Conservation (phyloP, 2,329 filamentous ascomycete species). For the Trichoderma koningii region DNA sequence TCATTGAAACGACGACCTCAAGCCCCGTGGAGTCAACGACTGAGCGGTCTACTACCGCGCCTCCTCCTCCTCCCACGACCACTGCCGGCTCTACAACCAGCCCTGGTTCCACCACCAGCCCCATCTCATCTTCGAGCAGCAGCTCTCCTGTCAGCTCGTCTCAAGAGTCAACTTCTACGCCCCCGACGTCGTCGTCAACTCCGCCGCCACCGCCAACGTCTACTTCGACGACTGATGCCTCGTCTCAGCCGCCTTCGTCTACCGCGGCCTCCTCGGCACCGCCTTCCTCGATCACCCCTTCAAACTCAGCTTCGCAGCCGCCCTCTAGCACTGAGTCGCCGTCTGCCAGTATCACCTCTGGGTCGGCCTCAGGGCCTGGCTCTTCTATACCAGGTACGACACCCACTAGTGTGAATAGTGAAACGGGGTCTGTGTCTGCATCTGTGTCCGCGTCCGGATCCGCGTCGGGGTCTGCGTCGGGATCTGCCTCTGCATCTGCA, state of each 20-base stretch:
- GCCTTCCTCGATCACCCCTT: neutral
- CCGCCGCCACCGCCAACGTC: neutral
- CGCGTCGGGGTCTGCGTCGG: neutral
- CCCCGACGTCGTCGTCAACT: conserved; percentile 2
- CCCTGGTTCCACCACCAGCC: neutral
- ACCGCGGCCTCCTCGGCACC: neutral
- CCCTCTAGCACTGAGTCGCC: neutral
- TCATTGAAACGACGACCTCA: conserved; percentile 13
- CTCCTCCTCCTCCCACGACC: conserved; percentile 10
- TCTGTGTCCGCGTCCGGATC: conserved; percentile 3
- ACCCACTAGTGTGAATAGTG: conserved; percentile 10
- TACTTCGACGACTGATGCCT: neutral
- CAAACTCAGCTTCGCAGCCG: conserved; percentile 4
- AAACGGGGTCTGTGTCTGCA: conserved; percentile 10
- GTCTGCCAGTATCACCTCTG: conserved; percentile 10
- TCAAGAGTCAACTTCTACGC: neutral
- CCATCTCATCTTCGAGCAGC: neutral
- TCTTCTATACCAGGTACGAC: conserved; percentile 19
- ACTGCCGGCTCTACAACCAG: neutral
- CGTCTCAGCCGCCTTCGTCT: neutral
- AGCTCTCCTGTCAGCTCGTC: neutral
- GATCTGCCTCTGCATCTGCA: neutral
- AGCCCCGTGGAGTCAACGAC: conserved; percentile 7
- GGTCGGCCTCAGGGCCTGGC: neutral
- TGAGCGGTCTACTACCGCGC: conserved; percentile 1